A percentile compares a stretch with the other conserved stretches of the same genome.
Evolutionary conservation across 2,329 filamentous ascomycete genomes (phyloP).

Genomic region (Apiospora kogelbergensis): DNA sequence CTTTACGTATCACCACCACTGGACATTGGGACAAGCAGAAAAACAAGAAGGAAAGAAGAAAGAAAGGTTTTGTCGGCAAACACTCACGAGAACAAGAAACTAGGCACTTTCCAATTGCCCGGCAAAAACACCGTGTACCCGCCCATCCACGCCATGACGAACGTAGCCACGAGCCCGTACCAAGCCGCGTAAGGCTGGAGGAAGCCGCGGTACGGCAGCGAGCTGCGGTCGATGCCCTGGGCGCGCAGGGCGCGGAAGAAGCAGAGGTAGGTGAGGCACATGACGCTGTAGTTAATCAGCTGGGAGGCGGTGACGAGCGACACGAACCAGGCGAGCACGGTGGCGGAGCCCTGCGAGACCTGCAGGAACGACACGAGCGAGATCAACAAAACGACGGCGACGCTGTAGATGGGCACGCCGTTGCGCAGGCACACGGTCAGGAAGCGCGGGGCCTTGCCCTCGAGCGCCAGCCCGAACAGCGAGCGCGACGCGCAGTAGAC

Average conservation of each 20-base stretch:
- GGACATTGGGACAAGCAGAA: neutral
- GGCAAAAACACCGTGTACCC: slow-evolving; percentile 77
- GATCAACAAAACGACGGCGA: slow-evolving; percentile 64
- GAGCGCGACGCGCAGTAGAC: slow-evolving; percentile 69
- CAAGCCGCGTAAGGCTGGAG: slow-evolving; percentile 73
- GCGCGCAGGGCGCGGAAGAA: slow-evolving; percentile 69
- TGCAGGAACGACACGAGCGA: slow-evolving; percentile 73
- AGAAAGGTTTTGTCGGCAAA: neutral
- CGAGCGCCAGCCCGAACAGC: slow-evolving; percentile 66
- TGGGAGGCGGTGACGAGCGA: slow-evolving; percentile 70
- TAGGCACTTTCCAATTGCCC: slow-evolving; percentile 64
- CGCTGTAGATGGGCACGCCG: slow-evolving; percentile 75
- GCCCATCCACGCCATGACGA: slow-evolving; percentile 71
- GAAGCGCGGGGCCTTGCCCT: slow-evolving; percentile 63
- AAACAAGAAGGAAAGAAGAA: neutral
- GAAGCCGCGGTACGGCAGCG: slow-evolving; percentile 68
- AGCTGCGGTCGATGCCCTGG: slow-evolving; percentile 67
- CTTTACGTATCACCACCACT: no score
- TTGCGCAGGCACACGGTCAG: slow-evolving; percentile 60
- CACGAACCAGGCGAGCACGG: slow-evolving; percentile 73
- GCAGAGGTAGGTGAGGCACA: slow-evolving; percentile 69
- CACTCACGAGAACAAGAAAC: slow-evolving; percentile 69
- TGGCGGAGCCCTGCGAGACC: slow-evolving; percentile 62
- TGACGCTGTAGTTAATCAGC: slow-evolving; percentile 70
- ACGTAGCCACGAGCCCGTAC: slow-evolving; percentile 61